Evolutionary conservation across 805 yeast species (phyloP).

Genomic region (Candida tibetensis): DNA sequence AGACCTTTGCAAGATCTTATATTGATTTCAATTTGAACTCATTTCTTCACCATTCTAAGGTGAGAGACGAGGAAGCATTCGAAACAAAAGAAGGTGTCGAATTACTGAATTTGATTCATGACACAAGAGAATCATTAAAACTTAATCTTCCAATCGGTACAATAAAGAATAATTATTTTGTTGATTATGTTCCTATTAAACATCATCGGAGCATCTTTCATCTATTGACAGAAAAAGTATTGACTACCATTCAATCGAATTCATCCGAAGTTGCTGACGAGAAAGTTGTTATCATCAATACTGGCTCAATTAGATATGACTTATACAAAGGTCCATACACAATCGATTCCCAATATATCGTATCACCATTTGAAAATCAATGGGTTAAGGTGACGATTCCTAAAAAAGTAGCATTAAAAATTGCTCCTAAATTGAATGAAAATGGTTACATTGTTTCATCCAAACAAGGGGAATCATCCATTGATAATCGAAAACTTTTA

Average conservation of each 20-base stretch:
- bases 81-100: slow-evolving; percentile 54
- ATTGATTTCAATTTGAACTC: slow-evolving; percentile 79
- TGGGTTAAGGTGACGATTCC: slow-evolving; percentile 74
- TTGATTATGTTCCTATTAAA: slow-evolving; percentile 60
- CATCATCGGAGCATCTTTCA: slow-evolving; percentile 52
- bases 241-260: slow-evolving; percentile 39
- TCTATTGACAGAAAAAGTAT: slow-evolving; percentile 54
- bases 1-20: slow-evolving; percentile 56
- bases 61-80: slow-evolving; percentile 32
- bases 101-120: slow-evolving; percentile 44
- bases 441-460: slow-evolving; percentile 41
- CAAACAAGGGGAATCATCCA: not conserved
- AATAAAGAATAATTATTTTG: slow-evolving; percentile 64
- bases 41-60: slow-evolving; percentile 59
- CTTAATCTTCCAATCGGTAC: slow-evolving; percentile 59
- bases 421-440: slow-evolving; percentile 57
- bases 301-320: slow-evolving; percentile 88
- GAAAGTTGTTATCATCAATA: slow-evolving; percentile 63
- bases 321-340: slow-evolving; percentile 83
- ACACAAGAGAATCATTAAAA: slow-evolving; percentile 46
- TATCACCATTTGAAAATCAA: slow-evolving; percentile 78
- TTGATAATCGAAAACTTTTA: slow-evolving; percentile 15
- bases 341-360: slow-evolving; percentile 71
- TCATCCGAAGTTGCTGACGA: slow-evolving; percentile 13
- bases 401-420: slow-evolving; percentile 48